Conservation (phyloP, 2,329 filamentous ascomycete genomes). For the Calonectria honghensis region DNA sequence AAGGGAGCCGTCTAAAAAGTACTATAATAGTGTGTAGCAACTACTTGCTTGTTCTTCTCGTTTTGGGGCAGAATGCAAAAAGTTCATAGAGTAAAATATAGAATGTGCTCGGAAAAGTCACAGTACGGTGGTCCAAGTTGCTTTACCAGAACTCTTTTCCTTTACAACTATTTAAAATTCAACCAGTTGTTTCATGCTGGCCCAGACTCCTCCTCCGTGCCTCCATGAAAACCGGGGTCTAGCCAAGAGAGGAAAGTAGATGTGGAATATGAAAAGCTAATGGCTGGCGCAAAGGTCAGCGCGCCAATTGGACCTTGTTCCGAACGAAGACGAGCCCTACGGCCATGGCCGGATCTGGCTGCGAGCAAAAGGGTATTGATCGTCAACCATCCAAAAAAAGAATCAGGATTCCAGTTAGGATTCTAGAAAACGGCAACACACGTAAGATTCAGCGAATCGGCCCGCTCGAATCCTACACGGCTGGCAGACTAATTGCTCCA, state of each 20-base stretch:
- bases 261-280: constrained; percentile 9
- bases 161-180: background rate
- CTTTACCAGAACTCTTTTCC: background rate
- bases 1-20: background rate
- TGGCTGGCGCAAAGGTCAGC: background rate
- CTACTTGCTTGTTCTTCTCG: too few species aligned
- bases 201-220: too few species aligned
- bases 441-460: background rate
- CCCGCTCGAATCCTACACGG: background rate
- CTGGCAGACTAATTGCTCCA: background rate
- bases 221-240: background rate
- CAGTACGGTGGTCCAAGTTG: background rate
- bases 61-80: too few species aligned
- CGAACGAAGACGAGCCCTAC: background rate
- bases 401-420: background rate
- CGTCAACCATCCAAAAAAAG: background rate
- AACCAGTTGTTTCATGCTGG: too few species aligned
- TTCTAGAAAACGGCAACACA: background rate
- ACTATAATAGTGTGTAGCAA: too few species aligned
- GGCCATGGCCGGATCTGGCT: background rate
- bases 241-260: constrained; percentile 5
- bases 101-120: too few species aligned
- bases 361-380: background rate
- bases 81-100: too few species aligned
- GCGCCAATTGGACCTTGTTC: background rate